phyloP scores from a whole-genome alignment of 305 asterid species.

The Fraxinus xanthoxyloides region DNA sequence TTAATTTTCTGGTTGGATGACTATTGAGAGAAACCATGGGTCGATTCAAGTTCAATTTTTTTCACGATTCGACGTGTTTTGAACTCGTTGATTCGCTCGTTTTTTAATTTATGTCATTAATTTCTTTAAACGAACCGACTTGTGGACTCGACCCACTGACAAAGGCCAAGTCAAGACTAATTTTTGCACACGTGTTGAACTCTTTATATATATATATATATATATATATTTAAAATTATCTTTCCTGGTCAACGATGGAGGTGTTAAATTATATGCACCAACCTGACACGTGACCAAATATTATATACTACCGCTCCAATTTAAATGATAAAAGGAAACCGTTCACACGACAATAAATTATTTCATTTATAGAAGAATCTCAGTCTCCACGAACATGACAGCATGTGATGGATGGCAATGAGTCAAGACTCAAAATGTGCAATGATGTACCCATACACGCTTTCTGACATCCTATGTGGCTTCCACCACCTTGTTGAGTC shows the following conservation, averaged over 20 bases:
- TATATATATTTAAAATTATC: not conserved
- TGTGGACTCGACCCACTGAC: not conserved
- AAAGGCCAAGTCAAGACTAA: not conserved
- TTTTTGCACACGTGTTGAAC: not conserved
- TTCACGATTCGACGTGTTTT: not conserved
- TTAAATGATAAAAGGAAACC: not conserved
- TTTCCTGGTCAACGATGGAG: not conserved
- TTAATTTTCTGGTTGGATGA: not conserved
- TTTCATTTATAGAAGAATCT: slow-evolving; percentile 57
- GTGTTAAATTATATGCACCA: not conserved
- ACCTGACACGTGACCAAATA: not conserved
- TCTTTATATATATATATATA: not conserved
- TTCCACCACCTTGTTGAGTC: slow-evolving; percentile 66
- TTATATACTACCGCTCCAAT: not conserved
- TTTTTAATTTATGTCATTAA: not conserved
- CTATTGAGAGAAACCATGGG: not conserved
- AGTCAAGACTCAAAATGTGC: not conserved
- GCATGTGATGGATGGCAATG: slow-evolving; percentile 36
- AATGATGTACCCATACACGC: slow-evolving; percentile 15
- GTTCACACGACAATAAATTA: not conserved
- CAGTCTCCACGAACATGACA: slow-evolving; percentile 50
- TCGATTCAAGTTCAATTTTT: not conserved
- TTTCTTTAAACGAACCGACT: not conserved
- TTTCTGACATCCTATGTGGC: slow-evolving; percentile 62
- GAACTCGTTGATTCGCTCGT: not conserved